Conservation (phyloP, 495 filamentous ascomycete species). For the Xylaria curta region DNA sequence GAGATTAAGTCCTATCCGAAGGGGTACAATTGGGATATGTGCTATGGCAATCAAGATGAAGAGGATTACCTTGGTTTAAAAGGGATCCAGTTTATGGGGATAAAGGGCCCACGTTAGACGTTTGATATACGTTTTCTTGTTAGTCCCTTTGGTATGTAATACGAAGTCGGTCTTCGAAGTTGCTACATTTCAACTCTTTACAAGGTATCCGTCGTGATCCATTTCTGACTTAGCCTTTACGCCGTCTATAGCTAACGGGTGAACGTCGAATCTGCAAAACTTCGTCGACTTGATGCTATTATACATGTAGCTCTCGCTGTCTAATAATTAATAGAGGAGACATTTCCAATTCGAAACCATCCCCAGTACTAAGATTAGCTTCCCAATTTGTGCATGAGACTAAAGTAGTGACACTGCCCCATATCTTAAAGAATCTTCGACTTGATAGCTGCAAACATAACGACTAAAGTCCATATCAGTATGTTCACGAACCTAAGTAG, state of each 20-base stretch:
- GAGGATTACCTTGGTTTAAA: constrained; percentile 54
- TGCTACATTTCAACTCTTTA: neutral
- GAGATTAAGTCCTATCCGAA: neutral
- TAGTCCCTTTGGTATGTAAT: neutral
- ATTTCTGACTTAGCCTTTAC: neutral
- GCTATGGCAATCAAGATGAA: neutral
- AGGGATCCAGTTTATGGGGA: constrained; percentile 66
- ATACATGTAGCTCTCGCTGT: neutral
- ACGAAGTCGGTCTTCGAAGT: neutral
- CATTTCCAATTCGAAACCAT: neutral
- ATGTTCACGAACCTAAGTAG: neutral
- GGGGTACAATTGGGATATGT: neutral
- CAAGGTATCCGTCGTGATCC: neutral
- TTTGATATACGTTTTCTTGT: constrained; percentile 19
- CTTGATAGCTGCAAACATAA: neutral
- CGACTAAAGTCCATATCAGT: neutral
- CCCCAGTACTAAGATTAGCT: neutral
- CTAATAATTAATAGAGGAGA: neutral
- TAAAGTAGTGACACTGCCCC: neutral
- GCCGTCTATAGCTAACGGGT: neutral
- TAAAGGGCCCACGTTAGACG: constrained; percentile 57
- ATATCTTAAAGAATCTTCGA: neutral
- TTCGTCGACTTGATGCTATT: neutral
- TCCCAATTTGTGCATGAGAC: neutral
- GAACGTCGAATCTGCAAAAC: neutral